Conservation (phyloP, 2,329 filamentous ascomycete genomes). For the Rugonectria rugulosa region DNA sequence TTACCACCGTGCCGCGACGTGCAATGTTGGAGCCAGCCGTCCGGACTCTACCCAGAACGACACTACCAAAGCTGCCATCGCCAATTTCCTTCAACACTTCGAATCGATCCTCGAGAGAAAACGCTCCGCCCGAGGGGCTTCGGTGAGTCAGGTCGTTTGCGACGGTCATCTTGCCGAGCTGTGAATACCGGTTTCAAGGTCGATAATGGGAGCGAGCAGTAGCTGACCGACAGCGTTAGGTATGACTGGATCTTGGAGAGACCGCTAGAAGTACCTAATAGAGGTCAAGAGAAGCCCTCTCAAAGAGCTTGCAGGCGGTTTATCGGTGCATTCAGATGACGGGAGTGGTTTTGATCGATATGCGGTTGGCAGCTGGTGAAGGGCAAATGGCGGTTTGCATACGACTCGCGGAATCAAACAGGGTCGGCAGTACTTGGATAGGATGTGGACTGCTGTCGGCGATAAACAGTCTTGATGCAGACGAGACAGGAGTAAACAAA, state of each 20-base stretch:
- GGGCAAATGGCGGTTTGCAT: conserved; percentile 23
- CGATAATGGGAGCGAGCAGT: no score
- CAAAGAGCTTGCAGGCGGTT: conserved; percentile 44
- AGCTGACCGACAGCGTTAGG: conserved; percentile 33
- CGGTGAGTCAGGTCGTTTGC: conserved; percentile 76
- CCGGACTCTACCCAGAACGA: conserved; percentile 88
- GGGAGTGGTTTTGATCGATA: conserved; percentile 22
- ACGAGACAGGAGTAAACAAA: conserved; percentile 22
- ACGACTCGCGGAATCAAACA: conserved; percentile 3
- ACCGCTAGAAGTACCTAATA: conserved; percentile 36
- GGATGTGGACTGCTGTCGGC: conserved; percentile 16
- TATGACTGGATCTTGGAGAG: conserved; percentile 24
- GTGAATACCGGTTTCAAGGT: conserved; percentile 26
- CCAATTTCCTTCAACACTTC: conserved; percentile 98
- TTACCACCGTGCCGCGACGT: conserved; percentile 89
- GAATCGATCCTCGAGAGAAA: conserved; percentile 89
- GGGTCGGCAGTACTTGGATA: conserved; percentile 14
- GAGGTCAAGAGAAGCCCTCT: conserved; percentile 42
- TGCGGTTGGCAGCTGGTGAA: conserved; percentile 22
- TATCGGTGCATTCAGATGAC: conserved; percentile 48
- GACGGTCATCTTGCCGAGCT: conserved; percentile 71
- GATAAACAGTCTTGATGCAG: conserved; percentile 3
- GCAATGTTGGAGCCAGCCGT: conserved; percentile 89
- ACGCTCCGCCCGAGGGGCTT: conserved; percentile 65
- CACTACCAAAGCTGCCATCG: conserved; percentile 97